These are phyloP conservation scores for Triangularia setosa DNA, from an alignment of 2,329 filamentous ascomycete species.

Conservation along the genomic window DNA sequence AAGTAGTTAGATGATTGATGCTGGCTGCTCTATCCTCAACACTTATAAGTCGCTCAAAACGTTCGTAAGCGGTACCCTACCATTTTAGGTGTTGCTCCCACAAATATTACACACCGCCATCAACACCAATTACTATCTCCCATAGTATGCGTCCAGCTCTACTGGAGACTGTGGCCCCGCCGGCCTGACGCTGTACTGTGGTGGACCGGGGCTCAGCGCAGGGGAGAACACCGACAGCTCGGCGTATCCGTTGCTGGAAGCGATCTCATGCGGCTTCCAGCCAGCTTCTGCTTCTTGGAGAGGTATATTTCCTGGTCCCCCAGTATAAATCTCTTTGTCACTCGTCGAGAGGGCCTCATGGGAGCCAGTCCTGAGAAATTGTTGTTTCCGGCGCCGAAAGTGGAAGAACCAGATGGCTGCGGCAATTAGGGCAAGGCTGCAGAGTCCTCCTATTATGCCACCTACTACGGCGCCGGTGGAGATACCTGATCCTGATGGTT, in stretches of 20 bases:
- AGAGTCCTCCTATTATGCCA: slow-evolving; percentile 19
- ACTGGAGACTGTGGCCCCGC: background rate
- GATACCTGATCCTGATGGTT: background rate
- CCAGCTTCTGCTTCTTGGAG: background rate
- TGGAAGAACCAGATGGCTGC: background rate
- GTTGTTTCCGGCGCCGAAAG: background rate
- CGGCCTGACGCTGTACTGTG: background rate
- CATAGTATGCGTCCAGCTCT: background rate
- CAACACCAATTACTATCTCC: background rate
- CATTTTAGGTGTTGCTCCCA: no score
- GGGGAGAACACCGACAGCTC: background rate
- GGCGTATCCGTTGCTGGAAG: background rate
- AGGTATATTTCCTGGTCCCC: background rate
- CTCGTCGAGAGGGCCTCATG: background rate
- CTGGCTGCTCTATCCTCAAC: no score
- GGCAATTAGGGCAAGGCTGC: slow-evolving; percentile 12
- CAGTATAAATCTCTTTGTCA: background rate
- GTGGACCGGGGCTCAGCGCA: background rate
- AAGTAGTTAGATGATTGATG: no score
- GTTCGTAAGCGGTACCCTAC: no score
- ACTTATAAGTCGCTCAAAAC: no score
- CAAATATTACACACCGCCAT: no score
- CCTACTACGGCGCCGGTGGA: slow-evolving; percentile 15
- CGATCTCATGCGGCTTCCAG: background rate
- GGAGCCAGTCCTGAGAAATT: background rate